Evolutionary conservation across 192 early-diverging fungal genomes (phyloP).

Genomic region (Dimargaris verticillata): DNA sequence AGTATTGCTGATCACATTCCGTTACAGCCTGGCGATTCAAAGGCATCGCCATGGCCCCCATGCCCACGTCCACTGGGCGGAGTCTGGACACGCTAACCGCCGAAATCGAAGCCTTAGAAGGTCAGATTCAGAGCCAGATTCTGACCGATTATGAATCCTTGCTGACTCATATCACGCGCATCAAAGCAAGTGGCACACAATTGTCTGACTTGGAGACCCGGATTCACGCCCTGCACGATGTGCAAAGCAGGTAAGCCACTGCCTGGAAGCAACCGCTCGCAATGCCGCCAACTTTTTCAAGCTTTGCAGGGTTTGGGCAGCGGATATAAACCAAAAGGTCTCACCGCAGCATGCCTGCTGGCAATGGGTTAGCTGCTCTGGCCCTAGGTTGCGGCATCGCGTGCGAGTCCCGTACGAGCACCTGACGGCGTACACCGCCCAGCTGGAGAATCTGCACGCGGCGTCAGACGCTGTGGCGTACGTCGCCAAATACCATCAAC

Average conservation of each 20-base stretch:
- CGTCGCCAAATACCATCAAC: background rate
- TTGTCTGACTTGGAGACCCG: background rate
- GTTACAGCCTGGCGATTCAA: no score
- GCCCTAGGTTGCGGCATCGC: background rate
- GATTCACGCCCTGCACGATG: background rate
- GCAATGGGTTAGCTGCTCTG: background rate
- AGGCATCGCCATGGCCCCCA: no score
- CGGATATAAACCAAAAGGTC: background rate
- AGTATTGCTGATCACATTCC: no score
- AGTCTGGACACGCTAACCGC: no score
- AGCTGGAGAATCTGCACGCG: conserved; percentile 1
- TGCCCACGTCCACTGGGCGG: no score
- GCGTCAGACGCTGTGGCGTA: background rate
- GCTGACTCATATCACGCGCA: background rate
- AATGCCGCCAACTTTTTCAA: background rate
- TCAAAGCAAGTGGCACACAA: conserved; percentile 4
- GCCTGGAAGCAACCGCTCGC: background rate
- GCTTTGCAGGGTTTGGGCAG: background rate
- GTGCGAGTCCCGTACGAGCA: conserved; percentile 7
- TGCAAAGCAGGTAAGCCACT: background rate
- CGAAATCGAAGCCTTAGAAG: background rate
- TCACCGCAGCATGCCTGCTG: background rate
- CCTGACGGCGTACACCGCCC: conserved; percentile 1
- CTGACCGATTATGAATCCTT: background rate
- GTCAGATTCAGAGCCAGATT: background rate